phyloP scores from a whole-genome alignment of 1,284 basidiomycete species.

The Ustilago cynodontis region DNA sequence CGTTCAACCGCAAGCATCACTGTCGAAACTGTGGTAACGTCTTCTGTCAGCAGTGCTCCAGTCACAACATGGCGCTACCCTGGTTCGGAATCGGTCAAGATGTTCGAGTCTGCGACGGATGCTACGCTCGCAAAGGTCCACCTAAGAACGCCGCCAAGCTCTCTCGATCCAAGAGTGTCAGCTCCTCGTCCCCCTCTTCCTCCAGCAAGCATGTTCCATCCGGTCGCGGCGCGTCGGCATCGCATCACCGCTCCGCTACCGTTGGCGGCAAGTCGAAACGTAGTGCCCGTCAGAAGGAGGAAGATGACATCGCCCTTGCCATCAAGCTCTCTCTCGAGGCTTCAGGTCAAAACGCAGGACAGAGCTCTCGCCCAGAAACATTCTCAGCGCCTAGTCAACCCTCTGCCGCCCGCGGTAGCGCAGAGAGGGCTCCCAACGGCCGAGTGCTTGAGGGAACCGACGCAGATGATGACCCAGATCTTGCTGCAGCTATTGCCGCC shows the following conservation, averaged over 20 bases:
- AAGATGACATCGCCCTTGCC: conserved; percentile 91
- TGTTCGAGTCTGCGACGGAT: conserved; percentile 94
- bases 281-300: conserved; percentile 74
- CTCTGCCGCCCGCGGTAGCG: conserved; percentile 71
- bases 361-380: conserved; percentile 76
- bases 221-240: conserved; percentile 51
- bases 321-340: conserved; percentile 85
- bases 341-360: conserved; percentile 24
- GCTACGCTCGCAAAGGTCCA: conserved; percentile 70
- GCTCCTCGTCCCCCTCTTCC: conserved; percentile 36
- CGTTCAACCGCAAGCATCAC: conserved; percentile 98
- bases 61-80: conserved; percentile 85
- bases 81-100: conserved; percentile 94
- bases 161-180: conserved; percentile 44
- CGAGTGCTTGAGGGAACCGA: conserved; percentile 70
- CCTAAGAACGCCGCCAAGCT: conserved; percentile 56
- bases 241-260: conserved; percentile 68
- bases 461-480: conserved; percentile 91
- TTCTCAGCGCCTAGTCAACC: conserved; percentile 68
- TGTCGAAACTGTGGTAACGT: conserved; percentile 98
- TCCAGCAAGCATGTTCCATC: conserved; percentile 40
- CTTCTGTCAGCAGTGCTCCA: conserved; percentile 93
- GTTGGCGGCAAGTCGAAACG: conserved; percentile 53
- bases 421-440: conserved; percentile 67
- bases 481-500: conserved; percentile 94